These are phyloP conservation scores for Tephrocybe rancida DNA, from an alignment of 768 basidiomycete genomes.

Conservation along the genomic window DNA sequence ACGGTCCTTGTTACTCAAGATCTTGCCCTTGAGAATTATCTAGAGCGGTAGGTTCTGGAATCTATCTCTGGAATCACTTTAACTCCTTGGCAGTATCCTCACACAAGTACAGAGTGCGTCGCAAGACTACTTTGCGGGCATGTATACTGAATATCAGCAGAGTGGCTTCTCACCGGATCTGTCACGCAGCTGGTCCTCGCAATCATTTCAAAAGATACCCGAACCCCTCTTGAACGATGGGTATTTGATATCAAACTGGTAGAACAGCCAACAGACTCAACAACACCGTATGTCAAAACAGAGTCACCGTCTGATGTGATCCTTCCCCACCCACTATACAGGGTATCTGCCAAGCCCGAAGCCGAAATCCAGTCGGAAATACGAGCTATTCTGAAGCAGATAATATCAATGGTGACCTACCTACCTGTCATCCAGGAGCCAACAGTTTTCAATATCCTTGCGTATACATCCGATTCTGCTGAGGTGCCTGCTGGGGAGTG, in stretches of 20 bases:
- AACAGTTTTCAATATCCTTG: conserved; percentile 96
- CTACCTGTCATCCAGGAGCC: conserved; percentile 94
- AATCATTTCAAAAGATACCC: conserved; percentile 93
- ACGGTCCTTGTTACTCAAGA: conserved; percentile 95
- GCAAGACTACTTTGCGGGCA: background rate
- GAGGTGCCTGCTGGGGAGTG: conserved; percentile 93
- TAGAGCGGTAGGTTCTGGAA: conserved; percentile 62
- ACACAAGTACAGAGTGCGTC: conserved; percentile 88
- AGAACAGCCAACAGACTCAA: conserved; percentile 54
- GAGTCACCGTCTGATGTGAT: background rate
- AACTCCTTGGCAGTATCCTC: conserved; percentile 62
- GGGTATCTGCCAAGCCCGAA: conserved; percentile 68
- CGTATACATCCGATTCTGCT: conserved; percentile 90
- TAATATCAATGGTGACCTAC: conserved; percentile 96
- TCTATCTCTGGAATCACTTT: background rate
- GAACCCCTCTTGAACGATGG: conserved; percentile 94
- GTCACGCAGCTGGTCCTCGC: conserved; percentile 95
- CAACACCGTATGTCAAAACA: conserved; percentile 48
- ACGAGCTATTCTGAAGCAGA: conserved; percentile 96
- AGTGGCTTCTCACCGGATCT: conserved; percentile 91
- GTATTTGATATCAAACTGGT: conserved; percentile 94
- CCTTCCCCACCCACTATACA: conserved; percentile 24
- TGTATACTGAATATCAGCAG: conserved; percentile 39
- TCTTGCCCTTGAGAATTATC: conserved; percentile 88
- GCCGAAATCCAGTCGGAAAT: conserved; percentile 97